phyloP scores from a whole-genome alignment of 768 basidiomycete genomes.

The Suillus ampliporus region DNA sequence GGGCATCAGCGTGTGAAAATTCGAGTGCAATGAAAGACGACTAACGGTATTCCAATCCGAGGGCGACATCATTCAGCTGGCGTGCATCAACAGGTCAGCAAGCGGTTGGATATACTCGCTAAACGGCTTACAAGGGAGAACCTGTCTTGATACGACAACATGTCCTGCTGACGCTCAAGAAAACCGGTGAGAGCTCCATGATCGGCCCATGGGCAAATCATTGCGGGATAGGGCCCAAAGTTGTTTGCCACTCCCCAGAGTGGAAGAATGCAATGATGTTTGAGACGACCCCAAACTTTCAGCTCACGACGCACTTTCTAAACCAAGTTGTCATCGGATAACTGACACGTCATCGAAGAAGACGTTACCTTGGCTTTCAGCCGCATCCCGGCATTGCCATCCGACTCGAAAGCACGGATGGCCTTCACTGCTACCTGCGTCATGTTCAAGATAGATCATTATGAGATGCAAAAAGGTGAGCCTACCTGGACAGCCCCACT shows the following conservation, averaged over 20 bases:
- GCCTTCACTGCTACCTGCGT: constrained; percentile 6
- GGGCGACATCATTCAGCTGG: not conserved
- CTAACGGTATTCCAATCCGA: no score
- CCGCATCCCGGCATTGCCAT: not conserved
- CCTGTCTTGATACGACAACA: constrained; percentile 14
- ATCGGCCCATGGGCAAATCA: constrained; percentile 29
- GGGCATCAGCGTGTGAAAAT: not conserved
- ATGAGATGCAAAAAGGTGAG: not conserved
- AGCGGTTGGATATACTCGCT: not conserved
- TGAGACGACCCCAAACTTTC: constrained; percentile 24
- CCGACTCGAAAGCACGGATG: not conserved
- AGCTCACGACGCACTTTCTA: constrained; percentile 26
- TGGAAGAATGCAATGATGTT: constrained; percentile 24
- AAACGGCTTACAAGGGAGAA: constrained; percentile 20
- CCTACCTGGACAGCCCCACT: not conserved
- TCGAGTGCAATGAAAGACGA: no score
- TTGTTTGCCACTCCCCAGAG: constrained; percentile 23
- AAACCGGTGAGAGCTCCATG: constrained; percentile 21
- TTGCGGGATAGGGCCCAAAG: constrained; percentile 24
- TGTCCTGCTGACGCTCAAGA: constrained; percentile 14
- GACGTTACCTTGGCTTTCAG: not conserved
- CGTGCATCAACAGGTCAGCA: not conserved
- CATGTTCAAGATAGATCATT: not conserved
- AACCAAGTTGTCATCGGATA: not conserved
- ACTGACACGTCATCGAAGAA: not conserved